Percentiles rank a stretch among this genome's conserved stretches.
These are phyloP conservation scores for Alternaria rosae DNA, from an alignment of 2,329 filamentous ascomycete species.

Conservation along the genomic window DNA sequence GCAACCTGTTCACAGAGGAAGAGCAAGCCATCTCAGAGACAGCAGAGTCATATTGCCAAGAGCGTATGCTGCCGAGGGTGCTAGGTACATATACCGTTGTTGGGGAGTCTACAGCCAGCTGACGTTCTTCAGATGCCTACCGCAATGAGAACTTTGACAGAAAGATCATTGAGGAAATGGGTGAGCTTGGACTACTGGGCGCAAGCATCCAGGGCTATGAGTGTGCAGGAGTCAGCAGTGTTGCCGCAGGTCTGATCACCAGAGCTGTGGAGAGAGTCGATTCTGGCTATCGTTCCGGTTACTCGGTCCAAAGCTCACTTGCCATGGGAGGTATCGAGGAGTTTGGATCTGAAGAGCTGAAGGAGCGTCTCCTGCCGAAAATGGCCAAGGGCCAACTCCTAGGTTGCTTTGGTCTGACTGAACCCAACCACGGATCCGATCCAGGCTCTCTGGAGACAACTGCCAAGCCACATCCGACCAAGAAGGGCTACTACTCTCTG, in stretches of 20 bases:
- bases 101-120: slow-evolving; percentile 6
- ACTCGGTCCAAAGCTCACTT: slow-evolving; percentile 93
- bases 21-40: slow-evolving; percentile 90
- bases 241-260: slow-evolving; percentile 88
- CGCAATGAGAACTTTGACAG: slow-evolving; percentile 86
- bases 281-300: slow-evolving; percentile 88
- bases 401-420: slow-evolving; percentile 88
- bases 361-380: slow-evolving; percentile 79
- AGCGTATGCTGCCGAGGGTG: slow-evolving; percentile 83
- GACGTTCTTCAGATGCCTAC: slow-evolving; percentile 71
- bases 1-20: slow-evolving; percentile 83
- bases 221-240: slow-evolving; percentile 85
- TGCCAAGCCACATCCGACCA: slow-evolving; percentile 83
- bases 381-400: slow-evolving; percentile 84
- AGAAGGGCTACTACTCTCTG: slow-evolving; percentile 80
- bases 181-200: slow-evolving; percentile 85
- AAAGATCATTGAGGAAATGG: slow-evolving; percentile 89
- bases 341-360: slow-evolving; percentile 85
- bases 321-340: slow-evolving; percentile 92
- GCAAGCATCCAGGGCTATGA: slow-evolving; percentile 87
- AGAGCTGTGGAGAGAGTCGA: slow-evolving; percentile 90
- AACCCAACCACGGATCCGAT: slow-evolving; percentile 92
- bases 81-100: slow-evolving; percentile 65
- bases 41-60: slow-evolving; percentile 92
- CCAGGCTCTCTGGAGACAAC: slow-evolving; percentile 89